Conservation (phyloP, 176 grass and related monocot genomes). For the sorghum (Sorghum bicolor) region Sorghum_bicolor_NCBIv3 NC_012870.2:33797501-33798000, state of each 20-base stretch:
- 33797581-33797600: slow-evolving; percentile 2
- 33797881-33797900: too few relatives aligned
- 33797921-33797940: too few relatives aligned
- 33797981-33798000: too few relatives aligned
- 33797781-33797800: too few relatives aligned
- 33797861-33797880: too few relatives aligned
- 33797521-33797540: not conserved
- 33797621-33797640: not conserved
- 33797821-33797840: too few relatives aligned
- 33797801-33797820: too few relatives aligned
- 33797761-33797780: too few relatives aligned
- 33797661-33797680: not conserved
- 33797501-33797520: not conserved
- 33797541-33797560: not conserved
- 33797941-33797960: too few relatives aligned
- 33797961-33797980: too few relatives aligned
- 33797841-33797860: too few relatives aligned
- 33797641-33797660: not conserved
- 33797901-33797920: too few relatives aligned
- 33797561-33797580: not conserved
- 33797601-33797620: not conserved
- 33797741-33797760: not conserved
- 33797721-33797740: not conserved
- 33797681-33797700: not conserved
- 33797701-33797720: not conserved